Conservation (phyloP, 1,139 yeast species). For the Pichia inconspicua region DNA sequence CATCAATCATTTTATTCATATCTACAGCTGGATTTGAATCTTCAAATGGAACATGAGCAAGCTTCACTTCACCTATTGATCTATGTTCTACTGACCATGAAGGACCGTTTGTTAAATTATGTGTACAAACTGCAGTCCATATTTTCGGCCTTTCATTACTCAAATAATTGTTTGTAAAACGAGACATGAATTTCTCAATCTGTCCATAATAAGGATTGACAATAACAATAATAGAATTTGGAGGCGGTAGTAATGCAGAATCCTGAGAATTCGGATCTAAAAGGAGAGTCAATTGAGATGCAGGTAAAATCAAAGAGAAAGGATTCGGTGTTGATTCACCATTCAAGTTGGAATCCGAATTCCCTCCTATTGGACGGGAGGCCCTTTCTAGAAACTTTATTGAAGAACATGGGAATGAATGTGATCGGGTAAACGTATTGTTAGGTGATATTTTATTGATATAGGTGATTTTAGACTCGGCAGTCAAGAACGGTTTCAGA, state of each 20-base stretch:
- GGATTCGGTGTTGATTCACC: neutral
- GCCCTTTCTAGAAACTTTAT: slow-evolving; percentile 1
- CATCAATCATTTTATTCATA: slow-evolving; percentile 22
- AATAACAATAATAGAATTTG: slow-evolving; percentile 36
- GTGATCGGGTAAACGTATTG: slow-evolving; percentile 15
- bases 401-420: slow-evolving; percentile 4
- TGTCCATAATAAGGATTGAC: slow-evolving; percentile 48
- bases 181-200: slow-evolving; percentile 25
- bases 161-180: slow-evolving; percentile 21
- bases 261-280: slow-evolving; percentile 1
- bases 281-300: slow-evolving; percentile 8
- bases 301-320: slow-evolving; percentile 5
- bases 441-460: slow-evolving; percentile 18
- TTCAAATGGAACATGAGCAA: slow-evolving; percentile 11
- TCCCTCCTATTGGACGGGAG: neutral
- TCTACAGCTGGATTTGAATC: slow-evolving; percentile 28
- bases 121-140: slow-evolving; percentile 41
- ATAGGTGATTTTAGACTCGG: slow-evolving; percentile 21
- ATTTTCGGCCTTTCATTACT: slow-evolving; percentile 30
- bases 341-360: neutral
- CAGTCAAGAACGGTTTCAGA: slow-evolving; percentile 14
- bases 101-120: slow-evolving; percentile 33
- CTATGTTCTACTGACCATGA: slow-evolving; percentile 37
- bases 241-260: slow-evolving; percentile 6
- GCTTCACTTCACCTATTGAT: slow-evolving; percentile 31